Evolutionary conservation across 169 alveolate genomes (phyloP), one percentile per base, ranked within the genome.

Genomic region (Eimeria falciformis): DNA sequence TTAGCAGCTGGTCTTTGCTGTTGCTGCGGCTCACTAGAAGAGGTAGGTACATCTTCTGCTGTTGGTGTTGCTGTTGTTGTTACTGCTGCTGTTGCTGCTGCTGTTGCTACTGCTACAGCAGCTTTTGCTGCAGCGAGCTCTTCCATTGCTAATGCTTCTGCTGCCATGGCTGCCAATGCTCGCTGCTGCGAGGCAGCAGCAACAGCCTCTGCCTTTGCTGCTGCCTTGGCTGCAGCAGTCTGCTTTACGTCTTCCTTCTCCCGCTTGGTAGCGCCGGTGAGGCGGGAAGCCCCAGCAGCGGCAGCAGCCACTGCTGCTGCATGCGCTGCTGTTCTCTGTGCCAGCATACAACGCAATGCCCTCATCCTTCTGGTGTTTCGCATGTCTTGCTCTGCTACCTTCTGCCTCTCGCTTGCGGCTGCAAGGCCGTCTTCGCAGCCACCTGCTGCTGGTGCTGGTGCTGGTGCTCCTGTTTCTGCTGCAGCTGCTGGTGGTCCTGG

Each of bases 311-410:
- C 43, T 18, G 77, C 53, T 33, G 77, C 58, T 29, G 55, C 89
- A 5, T 33, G 71, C 50, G 17, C 55, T 47, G 62, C 56, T 21
- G 55, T 27, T 11, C 47, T 81, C 55, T 81, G 89, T 53, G 89
- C 77, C 53, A 81, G 46, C 89, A 81, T 81, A 14, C 89, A 81
- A 37, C 89, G 43, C 58, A 81, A n/a, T 56, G 89, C 89, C 17
- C 89, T 71, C 89, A 55, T 55, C 75, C 53, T 55, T 65, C 89
- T 50, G 7, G 89, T 53, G 25, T 6, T 45, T 37, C 46, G 43
- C 77, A 81, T 56, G 43, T 53, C 43, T 43, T 53, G 77, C 58
- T 27, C 47, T 21, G 89, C 73, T 12, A 25, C 25, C 9, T 1
- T 53, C 29, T 29, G 89, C 56, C 43, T 5, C 55, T 29, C 75